A percentile compares a stretch with the other conserved stretches of the same genome.
Conservation (phyloP, 2,329 filamentous ascomycete genomes). For the Pochonia chlamydosporia region DNA sequence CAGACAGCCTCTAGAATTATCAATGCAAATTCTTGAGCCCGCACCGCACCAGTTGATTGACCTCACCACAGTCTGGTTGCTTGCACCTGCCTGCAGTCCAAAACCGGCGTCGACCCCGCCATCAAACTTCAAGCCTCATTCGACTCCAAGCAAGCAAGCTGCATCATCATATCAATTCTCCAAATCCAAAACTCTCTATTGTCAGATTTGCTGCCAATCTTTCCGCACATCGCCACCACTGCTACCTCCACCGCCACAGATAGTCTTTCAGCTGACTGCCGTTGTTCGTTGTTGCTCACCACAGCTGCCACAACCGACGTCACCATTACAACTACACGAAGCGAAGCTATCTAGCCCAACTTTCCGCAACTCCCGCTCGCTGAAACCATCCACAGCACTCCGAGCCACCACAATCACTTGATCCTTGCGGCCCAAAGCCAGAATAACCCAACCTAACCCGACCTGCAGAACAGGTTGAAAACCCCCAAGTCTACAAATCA, state of each 20-base stretch:
- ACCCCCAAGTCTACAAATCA: too few relatives aligned
- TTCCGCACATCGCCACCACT: background rate
- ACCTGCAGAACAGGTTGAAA: too few relatives aligned
- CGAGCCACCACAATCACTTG: background rate
- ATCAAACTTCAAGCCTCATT: background rate
- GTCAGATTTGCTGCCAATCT: too few relatives aligned
- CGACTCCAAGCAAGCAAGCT: background rate
- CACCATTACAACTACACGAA: background rate
- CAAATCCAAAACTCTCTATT: too few relatives aligned
- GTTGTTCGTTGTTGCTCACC: background rate
- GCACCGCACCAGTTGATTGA: too few relatives aligned
- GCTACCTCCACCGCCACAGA: background rate
- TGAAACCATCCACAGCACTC: too few relatives aligned
- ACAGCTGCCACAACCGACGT: background rate
- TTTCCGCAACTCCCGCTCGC: background rate
- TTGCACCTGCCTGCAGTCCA: too few relatives aligned
- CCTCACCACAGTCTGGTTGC: too few relatives aligned
- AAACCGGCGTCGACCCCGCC: background rate
- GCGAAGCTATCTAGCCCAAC: background rate
- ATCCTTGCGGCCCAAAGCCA: background rate
- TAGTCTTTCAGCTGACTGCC: background rate
- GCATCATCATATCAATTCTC: background rate
- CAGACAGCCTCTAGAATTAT: too few relatives aligned
- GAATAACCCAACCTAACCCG: too few relatives aligned
- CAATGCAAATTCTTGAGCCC: too few relatives aligned